Conservation (phyloP, 2,329 filamentous ascomycete genomes). For the Ophiostoma sp. region DNA sequence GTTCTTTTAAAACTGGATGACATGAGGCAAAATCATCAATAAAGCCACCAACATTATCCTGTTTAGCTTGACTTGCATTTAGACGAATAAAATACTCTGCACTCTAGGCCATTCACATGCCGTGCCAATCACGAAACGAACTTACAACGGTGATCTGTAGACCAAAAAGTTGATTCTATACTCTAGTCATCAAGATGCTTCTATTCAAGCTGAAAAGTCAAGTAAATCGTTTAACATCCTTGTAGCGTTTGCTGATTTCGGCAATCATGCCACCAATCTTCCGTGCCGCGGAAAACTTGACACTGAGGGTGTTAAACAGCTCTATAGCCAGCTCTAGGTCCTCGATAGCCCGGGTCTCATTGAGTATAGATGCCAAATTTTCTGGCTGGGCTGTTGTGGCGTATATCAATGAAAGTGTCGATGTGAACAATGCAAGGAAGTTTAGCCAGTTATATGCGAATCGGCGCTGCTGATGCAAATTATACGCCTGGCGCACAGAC, state of each 20-base stretch:
- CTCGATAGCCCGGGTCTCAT: conserved; percentile 31
- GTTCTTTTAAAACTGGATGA: too few species aligned
- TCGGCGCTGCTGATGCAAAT: conserved; percentile 37
- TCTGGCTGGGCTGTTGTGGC: conserved; percentile 39
- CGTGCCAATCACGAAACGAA: too few species aligned
- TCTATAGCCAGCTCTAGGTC: conserved; percentile 34
- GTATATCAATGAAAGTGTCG: conserved; percentile 41
- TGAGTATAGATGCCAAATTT: conserved; percentile 29
- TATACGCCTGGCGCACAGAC: conserved; percentile 40
- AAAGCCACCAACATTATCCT: too few species aligned
- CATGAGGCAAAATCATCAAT: too few species aligned
- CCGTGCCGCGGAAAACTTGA: conserved; percentile 33
- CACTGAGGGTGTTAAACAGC: conserved; percentile 33
- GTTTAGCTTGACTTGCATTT: too few species aligned
- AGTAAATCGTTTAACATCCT: conserved; percentile 22
- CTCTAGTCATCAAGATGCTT: too few species aligned
- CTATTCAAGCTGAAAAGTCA: neutral
- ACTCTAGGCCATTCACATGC: too few species aligned
- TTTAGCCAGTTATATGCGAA: conserved; percentile 43
- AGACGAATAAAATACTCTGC: too few species aligned
- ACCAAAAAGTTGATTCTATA: too few species aligned
- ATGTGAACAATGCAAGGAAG: conserved; percentile 40
- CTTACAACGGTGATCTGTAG: too few species aligned
- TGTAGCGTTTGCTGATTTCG: conserved; percentile 30
- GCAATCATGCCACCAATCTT: conserved; percentile 31